phyloP scores from a whole-genome alignment of 306 rosid species.

The Cucumis sativus region DNA sequence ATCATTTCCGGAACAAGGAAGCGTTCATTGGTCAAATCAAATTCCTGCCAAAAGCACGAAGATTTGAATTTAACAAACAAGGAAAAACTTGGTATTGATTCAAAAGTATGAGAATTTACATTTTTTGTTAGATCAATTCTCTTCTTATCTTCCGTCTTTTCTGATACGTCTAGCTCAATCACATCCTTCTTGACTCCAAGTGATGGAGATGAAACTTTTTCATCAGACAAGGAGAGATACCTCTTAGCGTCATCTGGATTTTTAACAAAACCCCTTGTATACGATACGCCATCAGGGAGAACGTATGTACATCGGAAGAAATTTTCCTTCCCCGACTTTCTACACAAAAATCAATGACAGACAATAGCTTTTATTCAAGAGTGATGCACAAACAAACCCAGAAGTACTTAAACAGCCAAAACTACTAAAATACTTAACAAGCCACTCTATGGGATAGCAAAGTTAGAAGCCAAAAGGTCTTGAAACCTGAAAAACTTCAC shows the following conservation, averaged over 20 bases:
- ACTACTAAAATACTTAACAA: neutral
- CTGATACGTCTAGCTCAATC: slow-evolving; percentile 18
- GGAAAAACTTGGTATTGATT: neutral
- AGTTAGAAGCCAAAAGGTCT: neutral
- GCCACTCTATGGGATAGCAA: neutral
- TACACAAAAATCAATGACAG: slow-evolving; percentile 1
- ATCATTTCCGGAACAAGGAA: slow-evolving; percentile 97
- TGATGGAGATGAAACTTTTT: slow-evolving; percentile 3
- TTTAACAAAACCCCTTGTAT: slow-evolving; percentile 70
- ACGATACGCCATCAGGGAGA: slow-evolving; percentile 74
- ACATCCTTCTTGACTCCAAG: slow-evolving; percentile 14
- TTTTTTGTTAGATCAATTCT: slow-evolving; percentile 60
- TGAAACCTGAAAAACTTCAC: neutral
- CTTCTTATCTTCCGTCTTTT: slow-evolving; percentile 35
- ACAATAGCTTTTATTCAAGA: neutral
- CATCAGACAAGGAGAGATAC: slow-evolving; percentile 34
- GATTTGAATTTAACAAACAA: neutral
- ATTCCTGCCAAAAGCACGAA: slow-evolving; percentile 40
- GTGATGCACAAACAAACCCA: neutral
- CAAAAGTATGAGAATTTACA: slow-evolving; percentile 20
- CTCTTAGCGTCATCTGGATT: slow-evolving; percentile 51
- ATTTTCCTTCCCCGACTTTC: slow-evolving; percentile 61
- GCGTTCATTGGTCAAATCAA: slow-evolving; percentile 87
- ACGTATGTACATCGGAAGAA: slow-evolving; percentile 67
- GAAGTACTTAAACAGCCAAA: neutral